Percentiles rank a stretch among this genome's conserved stretches.
These are phyloP conservation scores for Teratosphaeria gauchensis DNA, from an alignment of 2,329 filamentous ascomycete genomes.

Conservation along the genomic window DNA sequence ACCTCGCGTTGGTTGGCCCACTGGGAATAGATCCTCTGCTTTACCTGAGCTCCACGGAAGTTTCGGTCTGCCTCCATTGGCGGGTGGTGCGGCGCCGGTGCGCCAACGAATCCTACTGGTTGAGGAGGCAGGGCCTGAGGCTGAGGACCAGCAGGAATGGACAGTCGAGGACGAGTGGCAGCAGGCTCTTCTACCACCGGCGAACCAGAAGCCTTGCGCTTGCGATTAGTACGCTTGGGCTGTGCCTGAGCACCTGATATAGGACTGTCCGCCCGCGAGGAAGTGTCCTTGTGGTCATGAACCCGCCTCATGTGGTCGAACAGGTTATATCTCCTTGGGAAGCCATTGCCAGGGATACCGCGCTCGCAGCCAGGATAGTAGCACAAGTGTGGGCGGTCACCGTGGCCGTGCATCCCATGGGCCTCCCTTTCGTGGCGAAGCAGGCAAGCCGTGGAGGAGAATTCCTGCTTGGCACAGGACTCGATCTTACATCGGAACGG, in stretches of 20 bases:
- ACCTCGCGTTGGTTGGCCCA: conserved; percentile 19
- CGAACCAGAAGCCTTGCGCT: conserved; percentile 18
- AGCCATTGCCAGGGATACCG: conserved; percentile 71
- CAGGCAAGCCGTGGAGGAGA: conserved; percentile 90
- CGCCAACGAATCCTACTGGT: neutral
- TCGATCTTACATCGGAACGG: conserved; percentile 88
- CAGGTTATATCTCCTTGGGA: conserved; percentile 91
- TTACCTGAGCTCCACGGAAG: neutral
- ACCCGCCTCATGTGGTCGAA: conserved; percentile 96
- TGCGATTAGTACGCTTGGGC: conserved; percentile 11
- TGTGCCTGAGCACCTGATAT: neutral
- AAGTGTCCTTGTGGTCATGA: conserved; percentile 48
- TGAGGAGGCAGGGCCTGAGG: neutral
- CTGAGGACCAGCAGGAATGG: neutral
- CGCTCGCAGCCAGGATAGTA: conserved; percentile 81
- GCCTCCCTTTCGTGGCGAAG: conserved; percentile 93
- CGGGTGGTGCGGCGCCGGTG: neutral
- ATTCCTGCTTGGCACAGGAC: conserved; percentile 74
- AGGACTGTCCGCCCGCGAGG: conserved; percentile 5
- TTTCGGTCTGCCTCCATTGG: neutral
- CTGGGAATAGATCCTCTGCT: conserved; percentile 14
- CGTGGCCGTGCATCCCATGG: conserved; percentile 90
- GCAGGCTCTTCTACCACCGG: conserved; percentile 11
- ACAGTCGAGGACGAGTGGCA: conserved; percentile 1
- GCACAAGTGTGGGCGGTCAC: conserved; percentile 86